A percentile compares a stretch with the other conserved stretches of the same genome.
Conservation (phyloP, 352 stramenopile species). For the Globisporangium sylvaticum region DNA sequence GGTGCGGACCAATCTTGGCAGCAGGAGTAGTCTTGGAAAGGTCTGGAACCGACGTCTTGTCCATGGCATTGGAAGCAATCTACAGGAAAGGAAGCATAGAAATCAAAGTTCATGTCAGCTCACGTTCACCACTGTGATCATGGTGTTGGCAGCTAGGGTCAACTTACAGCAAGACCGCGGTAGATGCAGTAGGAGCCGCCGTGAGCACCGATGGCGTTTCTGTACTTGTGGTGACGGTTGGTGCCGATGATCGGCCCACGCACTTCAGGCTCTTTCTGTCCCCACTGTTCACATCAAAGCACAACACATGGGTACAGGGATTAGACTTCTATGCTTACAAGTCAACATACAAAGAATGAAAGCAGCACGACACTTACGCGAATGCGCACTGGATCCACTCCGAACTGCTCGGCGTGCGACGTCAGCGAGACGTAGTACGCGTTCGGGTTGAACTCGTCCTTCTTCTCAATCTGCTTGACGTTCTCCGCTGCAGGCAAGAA, state of each 20-base stretch:
- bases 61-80: slow-evolving; percentile 69
- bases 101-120: neutral
- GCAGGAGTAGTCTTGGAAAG: slow-evolving; percentile 94
- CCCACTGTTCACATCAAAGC: slow-evolving; percentile 71
- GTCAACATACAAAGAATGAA: neutral
- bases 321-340: neutral
- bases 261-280: slow-evolving; percentile 86
- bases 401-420: slow-evolving; percentile 84
- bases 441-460: slow-evolving; percentile 86
- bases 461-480: slow-evolving; percentile 79
- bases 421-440: slow-evolving; percentile 86
- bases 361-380: slow-evolving; percentile 34
- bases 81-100: slow-evolving; percentile 9
- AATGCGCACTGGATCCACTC: slow-evolving; percentile 82
- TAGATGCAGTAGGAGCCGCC: slow-evolving; percentile 98
- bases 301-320: neutral
- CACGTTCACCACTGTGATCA: neutral
- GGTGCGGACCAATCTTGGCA: slow-evolving; percentile 96
- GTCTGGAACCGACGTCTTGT: slow-evolving; percentile 60
- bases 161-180: slow-evolving; percentile 91
- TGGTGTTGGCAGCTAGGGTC: neutral
- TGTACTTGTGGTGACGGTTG: slow-evolving; percentile 93
- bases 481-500: slow-evolving; percentile 53
- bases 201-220: slow-evolving; percentile 98
- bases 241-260: slow-evolving; percentile 94